A percentile compares a stretch with the other conserved stretches of the same genome.
Evolutionary conservation across 2,329 filamentous ascomycete species (phyloP).

Genomic region (Calonectria multiphialidica): DNA sequence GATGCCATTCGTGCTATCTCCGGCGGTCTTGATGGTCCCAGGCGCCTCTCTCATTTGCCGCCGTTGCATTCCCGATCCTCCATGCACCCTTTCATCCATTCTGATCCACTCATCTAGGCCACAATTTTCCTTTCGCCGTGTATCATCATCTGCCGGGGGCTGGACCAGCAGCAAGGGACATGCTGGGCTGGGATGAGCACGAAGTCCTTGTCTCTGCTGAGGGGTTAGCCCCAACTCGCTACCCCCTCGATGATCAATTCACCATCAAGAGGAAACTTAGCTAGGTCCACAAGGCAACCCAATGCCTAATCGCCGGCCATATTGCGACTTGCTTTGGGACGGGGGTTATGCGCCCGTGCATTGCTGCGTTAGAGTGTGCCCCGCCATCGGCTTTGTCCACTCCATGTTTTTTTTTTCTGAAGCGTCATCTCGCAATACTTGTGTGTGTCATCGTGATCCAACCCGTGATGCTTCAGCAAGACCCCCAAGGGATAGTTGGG

Average conservation of each 20-base stretch:
- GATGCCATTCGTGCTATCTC: constrained; percentile 7
- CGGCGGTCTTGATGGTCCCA: constrained; percentile 2
- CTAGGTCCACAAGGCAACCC: constrained; percentile 38
- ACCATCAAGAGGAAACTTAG: constrained; percentile 36
- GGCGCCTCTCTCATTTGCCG: not conserved
- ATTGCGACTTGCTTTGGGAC: not conserved
- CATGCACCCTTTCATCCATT: constrained; percentile 22
- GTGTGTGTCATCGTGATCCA: constrained; percentile 34
- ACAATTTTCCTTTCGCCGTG: not conserved
- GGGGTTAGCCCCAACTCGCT: not conserved
- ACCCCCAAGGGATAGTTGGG: constrained; percentile 11
- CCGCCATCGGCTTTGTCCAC: constrained; percentile 7
- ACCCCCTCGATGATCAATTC: constrained; percentile 23
- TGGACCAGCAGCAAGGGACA: not conserved
- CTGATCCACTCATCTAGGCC: not conserved
- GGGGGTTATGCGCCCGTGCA: constrained; percentile 30
- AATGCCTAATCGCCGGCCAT: constrained; percentile 26
- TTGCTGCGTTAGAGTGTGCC: constrained; percentile 16
- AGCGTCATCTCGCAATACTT: constrained; percentile 1
- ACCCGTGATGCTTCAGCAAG: constrained; percentile 36
- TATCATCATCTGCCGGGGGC: constrained; percentile 5
- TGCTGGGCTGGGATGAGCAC: not conserved
- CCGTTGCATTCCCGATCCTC: constrained; percentile 5
- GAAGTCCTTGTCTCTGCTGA: not conserved
- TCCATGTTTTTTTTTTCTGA: constrained; percentile 16